Percentiles rank a stretch among this genome's conserved stretches.
phyloP scores from a whole-genome alignment of 345 rosid genomes.

The Psidium guajava region DNA sequence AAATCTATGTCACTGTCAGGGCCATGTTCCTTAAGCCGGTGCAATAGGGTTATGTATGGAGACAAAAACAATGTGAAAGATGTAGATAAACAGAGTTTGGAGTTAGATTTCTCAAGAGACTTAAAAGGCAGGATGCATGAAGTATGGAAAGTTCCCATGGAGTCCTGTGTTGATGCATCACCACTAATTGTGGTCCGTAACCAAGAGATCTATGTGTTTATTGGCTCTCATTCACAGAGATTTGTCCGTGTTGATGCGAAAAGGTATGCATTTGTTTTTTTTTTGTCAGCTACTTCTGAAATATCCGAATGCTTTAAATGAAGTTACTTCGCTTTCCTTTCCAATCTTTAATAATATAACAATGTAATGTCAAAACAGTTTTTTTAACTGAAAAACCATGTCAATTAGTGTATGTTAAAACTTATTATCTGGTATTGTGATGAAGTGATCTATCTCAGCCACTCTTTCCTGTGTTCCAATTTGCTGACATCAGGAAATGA shows the following conservation, averaged over 20 bases:
- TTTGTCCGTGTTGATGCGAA: slow-evolving; percentile 60
- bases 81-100: slow-evolving; percentile 17
- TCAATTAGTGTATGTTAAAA: neutral
- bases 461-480: neutral
- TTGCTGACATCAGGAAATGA: neutral
- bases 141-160: slow-evolving; percentile 84
- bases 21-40: slow-evolving; percentile 59
- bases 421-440: neutral
- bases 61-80: slow-evolving; percentile 8
- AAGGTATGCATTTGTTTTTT: slow-evolving; percentile 31
- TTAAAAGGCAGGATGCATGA: slow-evolving; percentile 33
- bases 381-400: neutral
- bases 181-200: slow-evolving; percentile 57
- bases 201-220: slow-evolving; percentile 51
- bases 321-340: neutral
- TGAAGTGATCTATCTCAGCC: neutral
- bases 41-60: slow-evolving; percentile 57
- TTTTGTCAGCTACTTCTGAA: neutral
- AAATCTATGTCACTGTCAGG: slow-evolving; percentile 14
- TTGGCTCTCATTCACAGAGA: slow-evolving; percentile 83
- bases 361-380: neutral
- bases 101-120: slow-evolving; percentile 26
- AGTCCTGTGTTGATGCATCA: slow-evolving; percentile 92
- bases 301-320: neutral
- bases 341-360: neutral